phyloP scores from a whole-genome alignment of 2,329 filamentous ascomycete genomes.

The Ceratocystis lukuohia region DNA sequence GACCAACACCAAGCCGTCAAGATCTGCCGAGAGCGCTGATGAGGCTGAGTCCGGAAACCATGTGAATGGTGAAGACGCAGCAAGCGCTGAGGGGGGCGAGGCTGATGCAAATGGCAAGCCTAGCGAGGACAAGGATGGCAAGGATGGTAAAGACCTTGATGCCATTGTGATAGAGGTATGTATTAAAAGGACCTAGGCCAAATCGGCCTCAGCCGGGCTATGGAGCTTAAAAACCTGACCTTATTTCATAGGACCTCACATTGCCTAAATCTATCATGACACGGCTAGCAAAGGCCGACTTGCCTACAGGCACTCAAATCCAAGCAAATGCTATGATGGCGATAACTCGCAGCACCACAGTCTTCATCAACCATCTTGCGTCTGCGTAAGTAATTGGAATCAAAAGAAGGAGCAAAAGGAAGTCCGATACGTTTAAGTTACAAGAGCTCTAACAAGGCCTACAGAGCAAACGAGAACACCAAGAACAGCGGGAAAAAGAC shows the following conservation, averaged over 20 bases:
- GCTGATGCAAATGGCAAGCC: constrained; percentile 21
- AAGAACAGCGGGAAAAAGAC: constrained; percentile 59
- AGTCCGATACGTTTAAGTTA: too few species aligned
- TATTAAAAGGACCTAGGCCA: neutral
- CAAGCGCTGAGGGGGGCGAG: neutral
- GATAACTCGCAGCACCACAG: constrained; percentile 66
- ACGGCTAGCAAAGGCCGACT: constrained; percentile 62
- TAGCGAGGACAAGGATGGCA: constrained; percentile 23
- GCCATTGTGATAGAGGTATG: constrained; percentile 41
- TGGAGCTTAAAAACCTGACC: neutral
- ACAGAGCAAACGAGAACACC: constrained; percentile 61
- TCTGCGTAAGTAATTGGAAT: constrained; percentile 44
- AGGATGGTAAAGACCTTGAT: constrained; percentile 26
- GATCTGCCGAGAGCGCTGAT: constrained; percentile 19
- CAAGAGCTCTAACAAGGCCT: neutral
- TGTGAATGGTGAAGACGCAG: neutral
- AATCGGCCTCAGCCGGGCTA: neutral
- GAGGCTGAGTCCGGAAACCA: neutral
- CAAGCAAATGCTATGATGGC: constrained; percentile 70
- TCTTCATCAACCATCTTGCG: constrained; percentile 71
- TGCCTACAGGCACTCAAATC: constrained; percentile 70
- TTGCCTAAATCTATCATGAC: constrained; percentile 73
- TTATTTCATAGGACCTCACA: constrained; percentile 48
- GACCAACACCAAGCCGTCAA: constrained; percentile 27
- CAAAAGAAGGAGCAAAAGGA: neutral